These are phyloP conservation scores for Globisporangium sylvaticum DNA, from an alignment of 352 stramenopile species.

Conservation along the genomic window DNA sequence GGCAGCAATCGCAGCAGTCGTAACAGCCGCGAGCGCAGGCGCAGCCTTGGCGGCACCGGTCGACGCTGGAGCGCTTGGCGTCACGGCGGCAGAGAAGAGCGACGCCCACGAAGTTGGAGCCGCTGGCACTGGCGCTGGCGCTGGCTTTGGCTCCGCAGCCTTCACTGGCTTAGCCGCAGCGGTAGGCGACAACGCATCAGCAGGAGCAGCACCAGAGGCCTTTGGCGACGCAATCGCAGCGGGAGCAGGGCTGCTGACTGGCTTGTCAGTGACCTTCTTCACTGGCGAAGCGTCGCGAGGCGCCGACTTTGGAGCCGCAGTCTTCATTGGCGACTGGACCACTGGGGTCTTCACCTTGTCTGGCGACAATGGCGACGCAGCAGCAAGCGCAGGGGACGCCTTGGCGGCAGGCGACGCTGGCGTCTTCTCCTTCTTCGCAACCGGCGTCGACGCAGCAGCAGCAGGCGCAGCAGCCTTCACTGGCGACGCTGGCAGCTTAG, in stretches of 20 bases:
- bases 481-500: conserved; percentile 20
- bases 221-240: conserved; percentile 14
- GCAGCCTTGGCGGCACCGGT: conserved; percentile 9
- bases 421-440: conserved; percentile 41
- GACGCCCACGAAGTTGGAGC: conserved; percentile 57
- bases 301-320: conserved; percentile 14
- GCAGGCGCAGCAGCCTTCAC: conserved; percentile 24
- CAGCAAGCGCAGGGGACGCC: conserved; percentile 20
- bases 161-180: conserved; percentile 14
- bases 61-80: conserved; percentile 17
- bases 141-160: conserved; percentile 15
- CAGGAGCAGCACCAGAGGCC: conserved; percentile 1
- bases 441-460: conserved; percentile 28
- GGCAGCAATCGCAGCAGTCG: conserved; percentile 23
- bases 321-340: conserved; percentile 18
- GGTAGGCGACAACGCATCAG: conserved; percentile 13
- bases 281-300: conserved; percentile 17
- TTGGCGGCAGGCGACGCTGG: conserved; percentile 26
- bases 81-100: conserved; percentile 30
- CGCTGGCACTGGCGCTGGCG: conserved; percentile 23
- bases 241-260: background rate
- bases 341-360: conserved; percentile 15
- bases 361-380: conserved; percentile 14
- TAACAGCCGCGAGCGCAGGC: conserved; percentile 14
- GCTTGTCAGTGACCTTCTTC: conserved; percentile 18